phyloP scores from a whole-genome alignment of 1,284 basidiomycete species.

The Boletus smithii region DNA sequence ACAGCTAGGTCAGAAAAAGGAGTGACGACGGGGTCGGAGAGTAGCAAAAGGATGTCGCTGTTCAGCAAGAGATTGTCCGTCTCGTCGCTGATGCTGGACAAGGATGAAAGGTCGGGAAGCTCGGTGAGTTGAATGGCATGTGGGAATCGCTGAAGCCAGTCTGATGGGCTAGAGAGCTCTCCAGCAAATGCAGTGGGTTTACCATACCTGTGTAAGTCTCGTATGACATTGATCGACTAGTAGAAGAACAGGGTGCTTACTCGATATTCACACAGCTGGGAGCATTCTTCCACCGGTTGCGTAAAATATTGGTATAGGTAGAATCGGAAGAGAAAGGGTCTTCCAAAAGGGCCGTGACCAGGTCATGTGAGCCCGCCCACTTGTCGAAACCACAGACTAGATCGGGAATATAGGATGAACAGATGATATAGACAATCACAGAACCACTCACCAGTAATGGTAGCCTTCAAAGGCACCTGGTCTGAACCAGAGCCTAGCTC shows the following conservation, averaged over 20 bases:
- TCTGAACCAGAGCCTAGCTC: constrained; percentile 31
- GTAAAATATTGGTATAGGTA: constrained; percentile 40
- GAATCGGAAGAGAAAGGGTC: constrained; percentile 58
- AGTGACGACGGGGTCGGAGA: constrained; percentile 56
- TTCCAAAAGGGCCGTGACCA: constrained; percentile 66
- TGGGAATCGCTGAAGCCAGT: constrained; percentile 53
- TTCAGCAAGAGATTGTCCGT: constrained; percentile 38
- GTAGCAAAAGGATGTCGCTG: constrained; percentile 57
- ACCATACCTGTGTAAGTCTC: constrained; percentile 22
- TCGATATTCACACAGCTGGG: constrained; percentile 37
- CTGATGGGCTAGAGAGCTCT: constrained; percentile 40
- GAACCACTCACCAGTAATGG: constrained; percentile 46
- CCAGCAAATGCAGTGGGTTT: constrained; percentile 17
- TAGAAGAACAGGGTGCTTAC: constrained; percentile 35
- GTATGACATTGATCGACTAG: neutral
- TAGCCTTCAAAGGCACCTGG: constrained; percentile 29
- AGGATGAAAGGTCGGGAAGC: constrained; percentile 31
- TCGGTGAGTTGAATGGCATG: constrained; percentile 49
- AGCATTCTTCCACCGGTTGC: constrained; percentile 43
- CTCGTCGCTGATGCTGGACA: constrained; percentile 15
- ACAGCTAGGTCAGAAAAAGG: constrained; percentile 40
- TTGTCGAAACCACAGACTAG: constrained; percentile 56
- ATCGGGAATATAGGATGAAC: constrained; percentile 3
- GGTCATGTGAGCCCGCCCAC: constrained; percentile 46
- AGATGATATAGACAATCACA: neutral